phyloP scores from a whole-genome alignment of 129 eudicot genomes.

The Lonicera japonica region DNA sequence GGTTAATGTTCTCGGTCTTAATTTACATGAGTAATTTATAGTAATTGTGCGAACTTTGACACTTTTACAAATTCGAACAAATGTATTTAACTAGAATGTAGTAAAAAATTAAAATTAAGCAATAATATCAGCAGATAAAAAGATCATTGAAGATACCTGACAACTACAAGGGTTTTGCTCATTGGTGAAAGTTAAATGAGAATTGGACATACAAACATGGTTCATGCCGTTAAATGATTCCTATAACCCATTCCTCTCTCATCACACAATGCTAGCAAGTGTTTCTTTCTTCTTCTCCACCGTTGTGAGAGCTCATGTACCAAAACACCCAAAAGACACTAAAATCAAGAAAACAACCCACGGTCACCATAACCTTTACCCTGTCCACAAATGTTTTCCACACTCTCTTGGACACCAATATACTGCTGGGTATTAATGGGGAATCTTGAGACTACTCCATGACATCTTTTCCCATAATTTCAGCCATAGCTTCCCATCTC shows the following conservation, averaged over 20 bases:
- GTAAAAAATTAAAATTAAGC: no score
- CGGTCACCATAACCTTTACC: slow-evolving; percentile 49
- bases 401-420: slow-evolving; percentile 41
- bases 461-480: slow-evolving; percentile 46
- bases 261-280: slow-evolving; percentile 93
- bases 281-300: slow-evolving; percentile 67
- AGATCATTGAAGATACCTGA: no score
- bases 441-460: slow-evolving; percentile 38
- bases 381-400: slow-evolving; percentile 63
- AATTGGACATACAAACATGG: no score
- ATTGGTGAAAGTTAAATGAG: no score
- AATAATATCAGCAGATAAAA: no score
- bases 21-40: no score
- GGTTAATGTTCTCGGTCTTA: no score
- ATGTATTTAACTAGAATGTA: no score
- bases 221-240: slow-evolving; percentile 99
- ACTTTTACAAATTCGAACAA: no score
- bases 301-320: slow-evolving; percentile 65
- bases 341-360: slow-evolving; percentile 58
- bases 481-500: slow-evolving; percentile 45
- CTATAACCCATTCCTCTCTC: slow-evolving; percentile 95
- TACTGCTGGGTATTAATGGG: slow-evolving; percentile 35
- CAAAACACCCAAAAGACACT: slow-evolving; percentile 45
- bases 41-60: no score
- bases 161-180: no score